Conservation (phyloP, 805 yeast species). For the Dipodascopsis uninucleata region DNA sequence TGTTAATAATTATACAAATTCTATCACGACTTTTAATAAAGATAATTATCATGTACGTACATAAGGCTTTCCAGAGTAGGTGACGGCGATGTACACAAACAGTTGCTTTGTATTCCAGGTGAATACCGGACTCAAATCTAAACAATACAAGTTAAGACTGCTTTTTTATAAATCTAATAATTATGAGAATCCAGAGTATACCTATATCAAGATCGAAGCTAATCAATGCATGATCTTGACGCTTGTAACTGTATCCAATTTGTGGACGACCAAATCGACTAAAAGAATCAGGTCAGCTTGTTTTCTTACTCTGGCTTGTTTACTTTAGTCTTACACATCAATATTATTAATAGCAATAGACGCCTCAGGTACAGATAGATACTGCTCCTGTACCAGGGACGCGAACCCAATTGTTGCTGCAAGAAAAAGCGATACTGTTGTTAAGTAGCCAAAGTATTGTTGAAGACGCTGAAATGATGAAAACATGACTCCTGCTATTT, state of each 20-base stretch:
- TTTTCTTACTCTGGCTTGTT: conserved; percentile 15
- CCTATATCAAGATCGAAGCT: conserved; percentile 61
- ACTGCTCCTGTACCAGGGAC: conserved; percentile 23
- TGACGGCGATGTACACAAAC: conserved; percentile 86
- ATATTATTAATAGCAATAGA: conserved; percentile 27
- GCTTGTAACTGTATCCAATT: conserved; percentile 62
- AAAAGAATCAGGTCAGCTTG: background rate
- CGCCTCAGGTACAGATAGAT: conserved; percentile 29
- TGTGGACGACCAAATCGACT: conserved; percentile 45
- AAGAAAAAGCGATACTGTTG: conserved; percentile 34
- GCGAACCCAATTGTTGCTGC: conserved; percentile 33
- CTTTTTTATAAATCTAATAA: conserved; percentile 15
- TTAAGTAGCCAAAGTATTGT: conserved; percentile 34
- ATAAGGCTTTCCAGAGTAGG: conserved; percentile 53
- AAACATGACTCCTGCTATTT: conserved; percentile 36
- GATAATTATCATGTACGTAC: conserved; percentile 32
- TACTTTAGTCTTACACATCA: conserved; percentile 28
- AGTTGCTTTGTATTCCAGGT: conserved; percentile 97
- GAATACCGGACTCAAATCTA: conserved; percentile 75
- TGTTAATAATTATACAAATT: background rate
- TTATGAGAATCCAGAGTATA: conserved; percentile 8
- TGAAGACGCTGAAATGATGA: conserved; percentile 37
- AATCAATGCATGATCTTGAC: conserved; percentile 63
- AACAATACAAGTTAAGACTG: background rate
- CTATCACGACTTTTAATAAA: background rate